Base-by-base conservation (phyloP, 768 basidiomycete species). In the Postia placenta region DNA sequence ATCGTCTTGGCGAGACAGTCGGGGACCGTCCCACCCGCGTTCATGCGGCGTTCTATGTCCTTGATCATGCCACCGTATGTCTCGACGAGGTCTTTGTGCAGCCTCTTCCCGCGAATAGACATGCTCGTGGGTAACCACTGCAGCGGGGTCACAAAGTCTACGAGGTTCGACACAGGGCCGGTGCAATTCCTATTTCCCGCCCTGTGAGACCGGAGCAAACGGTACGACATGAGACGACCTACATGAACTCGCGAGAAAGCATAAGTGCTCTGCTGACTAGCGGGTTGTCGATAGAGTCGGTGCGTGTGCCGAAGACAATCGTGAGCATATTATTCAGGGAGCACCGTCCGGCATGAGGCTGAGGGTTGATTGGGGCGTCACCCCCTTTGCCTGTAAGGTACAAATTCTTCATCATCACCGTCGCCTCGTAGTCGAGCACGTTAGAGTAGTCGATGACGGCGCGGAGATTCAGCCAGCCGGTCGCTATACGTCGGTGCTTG, bases 191-290 rank as follows among this genome's bases (percentile, higher is more conserved):
- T 35, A 35, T 9, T 9, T 35, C 11, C n/a, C n/a, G 33, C 33
- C n/a, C 11, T 35, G 11, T 9, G 9, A 9, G 33, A 9, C 33
- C 9, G 33, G 9, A 35, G 33, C 33, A 9, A 35, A 9, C 33
- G 11, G 25, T 23, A 27, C 35, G 33, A 45, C 5, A 11, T 35
- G 9, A 43, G 9, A 71, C 56, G 5, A 73, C 42, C 26, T 56
- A 52, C 71, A 74, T 75, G 52, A 74, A 76, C 52, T 75, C 75
- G 11, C 66, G 64, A 12, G 70, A 67, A 42, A 76, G 56, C 19
- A 52, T 55, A 27, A 75, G 63, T 24, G 67, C 67, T 3, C 56
- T 56, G 19, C 49, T 64, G 11, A 72, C 71, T 4, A 73, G 58
- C 0, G 72, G 69, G 40, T 75, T 64, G 14, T 62, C 50, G 15